phyloP scores from a whole-genome alignment of 2,329 filamentous ascomycete species.

The Intubia oerlemansii region DNA sequence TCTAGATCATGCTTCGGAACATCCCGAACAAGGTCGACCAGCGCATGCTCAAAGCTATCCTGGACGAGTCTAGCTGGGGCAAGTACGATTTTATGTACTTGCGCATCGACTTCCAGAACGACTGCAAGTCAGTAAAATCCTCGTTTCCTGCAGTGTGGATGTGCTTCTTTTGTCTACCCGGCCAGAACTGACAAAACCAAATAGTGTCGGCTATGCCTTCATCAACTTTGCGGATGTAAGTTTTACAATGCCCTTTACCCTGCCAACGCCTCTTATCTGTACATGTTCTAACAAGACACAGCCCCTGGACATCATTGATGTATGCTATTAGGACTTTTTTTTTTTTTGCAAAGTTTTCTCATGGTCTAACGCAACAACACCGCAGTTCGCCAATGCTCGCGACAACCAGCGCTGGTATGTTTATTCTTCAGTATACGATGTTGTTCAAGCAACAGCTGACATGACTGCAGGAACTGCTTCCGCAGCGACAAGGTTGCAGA shows the following conservation, averaged over 20 bases:
- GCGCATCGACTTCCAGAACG: constrained; percentile 69
- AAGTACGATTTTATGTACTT: constrained; percentile 92
- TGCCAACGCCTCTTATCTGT: too few species aligned
- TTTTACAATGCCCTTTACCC: too few species aligned
- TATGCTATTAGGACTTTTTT: constrained; percentile 17
- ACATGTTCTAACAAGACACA: constrained; percentile 12
- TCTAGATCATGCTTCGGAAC: constrained; percentile 78
- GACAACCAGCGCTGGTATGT: constrained; percentile 48
- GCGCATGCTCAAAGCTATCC: constrained; percentile 51
- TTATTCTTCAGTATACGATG: neutral
- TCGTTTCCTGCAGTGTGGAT: neutral
- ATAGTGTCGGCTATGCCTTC: constrained; percentile 86
- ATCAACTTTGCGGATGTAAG: constrained; percentile 78
- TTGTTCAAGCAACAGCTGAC: too few species aligned
- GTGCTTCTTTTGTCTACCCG: neutral
- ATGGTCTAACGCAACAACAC: constrained; percentile 12
- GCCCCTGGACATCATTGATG: constrained; percentile 53
- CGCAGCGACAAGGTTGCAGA: constrained; percentile 71
- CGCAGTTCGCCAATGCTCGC: constrained; percentile 49
- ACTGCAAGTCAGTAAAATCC: constrained; percentile 47
- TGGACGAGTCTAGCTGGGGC: constrained; percentile 60
- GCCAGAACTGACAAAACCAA: constrained; percentile 10
- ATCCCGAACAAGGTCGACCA: constrained; percentile 81
- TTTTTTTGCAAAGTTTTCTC: neutral
- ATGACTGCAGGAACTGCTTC: constrained; percentile 45